Conservation (phyloP, 805 yeast species). For the Candida awuae region DNA sequence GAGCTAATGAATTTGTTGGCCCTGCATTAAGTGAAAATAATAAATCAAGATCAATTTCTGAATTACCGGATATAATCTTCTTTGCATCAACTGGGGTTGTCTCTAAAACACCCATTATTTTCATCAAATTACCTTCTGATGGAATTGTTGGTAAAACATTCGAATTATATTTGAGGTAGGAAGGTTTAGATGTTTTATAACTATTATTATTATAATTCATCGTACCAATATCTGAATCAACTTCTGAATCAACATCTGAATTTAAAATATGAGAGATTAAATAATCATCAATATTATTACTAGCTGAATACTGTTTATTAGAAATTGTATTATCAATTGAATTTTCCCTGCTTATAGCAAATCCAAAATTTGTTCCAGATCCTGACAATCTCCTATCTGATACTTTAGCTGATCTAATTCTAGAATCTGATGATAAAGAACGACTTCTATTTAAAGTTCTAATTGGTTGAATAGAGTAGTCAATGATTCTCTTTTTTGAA, state of each 20-base stretch:
- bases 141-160: conserved; percentile 18
- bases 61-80: not conserved
- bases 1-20: not conserved
- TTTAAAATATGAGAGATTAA: conserved; percentile 8
- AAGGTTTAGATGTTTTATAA: not conserved
- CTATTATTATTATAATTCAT: not conserved
- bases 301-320: not conserved
- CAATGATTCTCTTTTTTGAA: conserved; percentile 8
- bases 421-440: conserved; percentile 14
- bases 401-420: conserved; percentile 9
- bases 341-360: not conserved
- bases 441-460: conserved; percentile 11
- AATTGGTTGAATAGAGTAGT: conserved; percentile 8
- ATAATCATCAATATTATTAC: conserved; percentile 3
- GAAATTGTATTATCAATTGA: conserved; percentile 1
- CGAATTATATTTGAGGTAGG: conserved; percentile 2
- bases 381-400: conserved; percentile 8
- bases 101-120: conserved; percentile 11
- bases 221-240: conserved; percentile 4
- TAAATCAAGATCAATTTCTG: conserved; percentile 4
- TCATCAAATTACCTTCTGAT: conserved; percentile 19
- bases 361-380: not conserved
- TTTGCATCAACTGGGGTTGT: conserved; percentile 2
- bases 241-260: conserved; percentile 10
- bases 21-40: conserved; percentile 1